These are phyloP conservation scores for Phascolomyces articulosus DNA, from an alignment of 371 early-diverging fungal species.

Conservation along the genomic window DNA sequence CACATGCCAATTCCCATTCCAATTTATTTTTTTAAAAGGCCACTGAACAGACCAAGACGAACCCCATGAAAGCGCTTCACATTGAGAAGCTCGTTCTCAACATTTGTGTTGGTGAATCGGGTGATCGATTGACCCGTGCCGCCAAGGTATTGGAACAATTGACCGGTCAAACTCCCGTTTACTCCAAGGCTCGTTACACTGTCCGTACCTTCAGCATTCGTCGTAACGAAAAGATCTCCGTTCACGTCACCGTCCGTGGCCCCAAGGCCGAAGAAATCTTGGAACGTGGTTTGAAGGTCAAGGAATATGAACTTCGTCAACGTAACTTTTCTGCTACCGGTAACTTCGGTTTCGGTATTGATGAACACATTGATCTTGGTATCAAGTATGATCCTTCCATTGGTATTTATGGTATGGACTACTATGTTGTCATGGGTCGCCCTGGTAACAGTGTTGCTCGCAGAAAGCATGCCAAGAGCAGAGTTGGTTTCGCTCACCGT, in stretches of 20 bases:
- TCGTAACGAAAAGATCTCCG: conserved; percentile 99
- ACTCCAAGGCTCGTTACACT: conserved; percentile 99
- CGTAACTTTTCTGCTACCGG: conserved; percentile 98
- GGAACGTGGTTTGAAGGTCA: conserved; percentile 99
- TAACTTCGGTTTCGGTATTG: conserved; percentile 99
- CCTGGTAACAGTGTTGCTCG: conserved; percentile 97
- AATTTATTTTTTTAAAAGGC: not conserved
- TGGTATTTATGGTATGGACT: conserved; percentile 99
- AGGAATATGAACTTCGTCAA: conserved; percentile 98
- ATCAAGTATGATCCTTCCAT: conserved; percentile 99
- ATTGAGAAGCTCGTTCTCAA: conserved; percentile 99
- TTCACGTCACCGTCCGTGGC: conserved; percentile 99
- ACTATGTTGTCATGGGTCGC: conserved; percentile 98
- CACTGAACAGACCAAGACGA: conserved; percentile 56
- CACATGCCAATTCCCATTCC: too few species aligned
- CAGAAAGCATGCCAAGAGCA: conserved; percentile 89
- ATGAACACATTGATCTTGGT: conserved; percentile 99
- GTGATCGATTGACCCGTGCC: conserved; percentile 99
- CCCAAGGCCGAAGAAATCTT: conserved; percentile 88
- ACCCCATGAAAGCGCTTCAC: conserved; percentile 97
- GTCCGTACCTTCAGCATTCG: conserved; percentile 99
- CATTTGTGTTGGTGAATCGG: conserved; percentile 99
- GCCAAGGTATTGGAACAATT: conserved; percentile 99
- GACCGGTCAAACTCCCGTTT: conserved; percentile 99
- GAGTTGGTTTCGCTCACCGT: conserved; percentile 94